phyloP scores from a whole-genome alignment of 2,329 filamentous ascomycete genomes.

The Fusarium sp. region DNA sequence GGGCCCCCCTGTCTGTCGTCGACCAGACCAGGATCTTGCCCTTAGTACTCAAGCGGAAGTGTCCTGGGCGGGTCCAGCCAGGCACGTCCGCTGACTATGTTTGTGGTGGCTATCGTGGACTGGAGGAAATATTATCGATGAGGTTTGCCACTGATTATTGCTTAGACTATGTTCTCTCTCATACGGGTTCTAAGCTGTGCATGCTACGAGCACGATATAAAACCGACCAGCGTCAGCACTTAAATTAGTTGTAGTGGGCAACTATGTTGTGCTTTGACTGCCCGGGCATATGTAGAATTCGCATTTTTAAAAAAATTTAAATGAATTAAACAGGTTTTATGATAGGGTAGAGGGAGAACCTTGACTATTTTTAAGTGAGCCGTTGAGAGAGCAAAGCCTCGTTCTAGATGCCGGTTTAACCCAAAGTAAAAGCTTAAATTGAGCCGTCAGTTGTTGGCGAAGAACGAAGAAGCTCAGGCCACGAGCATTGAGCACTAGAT shows the following conservation, averaged over 20 bases:
- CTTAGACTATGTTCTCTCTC: slow-evolving; percentile 10
- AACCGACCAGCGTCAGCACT: not conserved
- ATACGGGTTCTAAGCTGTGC: not conserved
- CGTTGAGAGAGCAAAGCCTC: slow-evolving; percentile 17
- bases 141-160: slow-evolving; percentile 3
- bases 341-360: slow-evolving; percentile 4
- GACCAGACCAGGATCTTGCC: slow-evolving; percentile 35
- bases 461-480: not conserved
- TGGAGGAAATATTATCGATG: slow-evolving; percentile 8
- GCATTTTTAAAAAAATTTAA: not conserved
- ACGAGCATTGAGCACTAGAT: not conserved
- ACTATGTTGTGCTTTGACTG: not conserved
- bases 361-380: not conserved
- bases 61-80: slow-evolving; percentile 28
- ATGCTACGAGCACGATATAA: not conserved
- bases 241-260: not conserved
- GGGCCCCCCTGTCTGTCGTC: slow-evolving; percentile 23
- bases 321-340: slow-evolving; percentile 4
- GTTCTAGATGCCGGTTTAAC: slow-evolving; percentile 3
- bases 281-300: not conserved
- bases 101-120: slow-evolving; percentile 16
- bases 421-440: slow-evolving; percentile 15
- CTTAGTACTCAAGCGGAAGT: slow-evolving; percentile 24
- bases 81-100: slow-evolving; percentile 20
- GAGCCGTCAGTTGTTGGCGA: slow-evolving; percentile 1